phyloP scores from a whole-genome alignment of 257 asterid genomes.

The Przewalskia tangutica region DNA sequence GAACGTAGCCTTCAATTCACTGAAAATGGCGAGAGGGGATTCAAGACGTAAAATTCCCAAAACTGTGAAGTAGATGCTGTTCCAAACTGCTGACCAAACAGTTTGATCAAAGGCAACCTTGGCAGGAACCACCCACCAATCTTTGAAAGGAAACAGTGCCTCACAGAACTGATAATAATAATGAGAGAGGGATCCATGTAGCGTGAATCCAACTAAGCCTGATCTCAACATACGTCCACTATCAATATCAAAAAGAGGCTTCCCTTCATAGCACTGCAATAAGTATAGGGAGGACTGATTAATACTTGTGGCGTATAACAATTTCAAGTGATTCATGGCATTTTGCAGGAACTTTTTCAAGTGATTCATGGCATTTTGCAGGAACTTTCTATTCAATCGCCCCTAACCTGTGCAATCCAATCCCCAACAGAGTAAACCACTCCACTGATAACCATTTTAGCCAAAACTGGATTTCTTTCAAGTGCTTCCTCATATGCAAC shows the following conservation, averaged over 20 bases:
- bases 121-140: constrained; percentile 95
- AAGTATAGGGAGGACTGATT: neutral
- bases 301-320: neutral
- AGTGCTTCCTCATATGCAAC: constrained; percentile 83
- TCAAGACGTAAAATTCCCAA: constrained; percentile 65
- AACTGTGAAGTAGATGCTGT: constrained; percentile 62
- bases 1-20: constrained; percentile 64
- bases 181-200: constrained; percentile 89
- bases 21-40: constrained; percentile 45
- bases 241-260: constrained; percentile 68
- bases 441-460: constrained; percentile 86
- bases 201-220: constrained; percentile 62
- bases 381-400: neutral
- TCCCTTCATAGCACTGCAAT: constrained; percentile 77
- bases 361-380: neutral
- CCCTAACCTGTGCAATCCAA: constrained; percentile 84
- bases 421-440: constrained; percentile 74
- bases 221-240: constrained; percentile 70
- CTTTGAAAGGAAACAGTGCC: constrained; percentile 74
- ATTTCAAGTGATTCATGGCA: neutral
- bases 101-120: constrained; percentile 81
- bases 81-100: constrained; percentile 76
- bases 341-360: too few species aligned
- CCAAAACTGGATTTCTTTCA: constrained; percentile 62
- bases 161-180: constrained; percentile 78